phyloP scores from a whole-genome alignment of 768 basidiomycete species.

The Melanogaster broomeanus region DNA sequence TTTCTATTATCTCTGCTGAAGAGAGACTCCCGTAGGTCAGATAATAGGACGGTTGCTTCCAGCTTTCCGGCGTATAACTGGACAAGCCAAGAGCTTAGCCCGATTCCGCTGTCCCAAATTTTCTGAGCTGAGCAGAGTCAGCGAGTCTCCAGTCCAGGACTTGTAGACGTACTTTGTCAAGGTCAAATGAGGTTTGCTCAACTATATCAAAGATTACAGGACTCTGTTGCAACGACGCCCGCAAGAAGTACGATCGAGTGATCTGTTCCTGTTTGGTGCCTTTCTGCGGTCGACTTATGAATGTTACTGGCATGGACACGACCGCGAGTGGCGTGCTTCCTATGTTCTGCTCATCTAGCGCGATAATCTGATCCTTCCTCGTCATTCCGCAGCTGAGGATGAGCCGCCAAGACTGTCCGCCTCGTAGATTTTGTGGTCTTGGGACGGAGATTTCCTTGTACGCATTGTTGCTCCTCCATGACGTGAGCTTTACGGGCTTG shows the following conservation, averaged over 20 bases:
- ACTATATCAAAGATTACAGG: slow-evolving; percentile 47
- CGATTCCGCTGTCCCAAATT: slow-evolving; percentile 95
- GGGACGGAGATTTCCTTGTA: slow-evolving; percentile 78
- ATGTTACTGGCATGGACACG: slow-evolving; percentile 64
- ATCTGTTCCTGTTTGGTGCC: slow-evolving; percentile 67
- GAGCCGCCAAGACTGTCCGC: slow-evolving; percentile 67
- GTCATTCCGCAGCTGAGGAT: slow-evolving; percentile 48
- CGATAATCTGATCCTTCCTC: slow-evolving; percentile 34
- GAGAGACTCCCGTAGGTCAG: slow-evolving; percentile 35
- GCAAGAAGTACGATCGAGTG: slow-evolving; percentile 52
- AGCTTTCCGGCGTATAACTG: slow-evolving; percentile 26
- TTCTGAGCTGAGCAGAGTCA: slow-evolving; percentile 55
- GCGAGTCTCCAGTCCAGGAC: not conserved
- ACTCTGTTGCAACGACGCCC: slow-evolving; percentile 19
- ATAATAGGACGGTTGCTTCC: slow-evolving; percentile 3
- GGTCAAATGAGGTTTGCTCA: slow-evolving; percentile 88
- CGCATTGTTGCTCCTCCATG: slow-evolving; percentile 63
- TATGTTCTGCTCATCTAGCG: slow-evolving; percentile 42
- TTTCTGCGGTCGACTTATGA: slow-evolving; percentile 36
- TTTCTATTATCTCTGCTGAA: slow-evolving; percentile 41
- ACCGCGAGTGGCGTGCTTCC: slow-evolving; percentile 60
- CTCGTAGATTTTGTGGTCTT: slow-evolving; percentile 50
- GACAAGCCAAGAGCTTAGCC: slow-evolving; percentile 77
- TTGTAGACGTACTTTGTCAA: slow-evolving; percentile 75
- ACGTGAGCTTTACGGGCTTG: slow-evolving; percentile 65